Conservation (phyloP, 805 yeast species). For the Cyberlindnera maclurae region DNA sequence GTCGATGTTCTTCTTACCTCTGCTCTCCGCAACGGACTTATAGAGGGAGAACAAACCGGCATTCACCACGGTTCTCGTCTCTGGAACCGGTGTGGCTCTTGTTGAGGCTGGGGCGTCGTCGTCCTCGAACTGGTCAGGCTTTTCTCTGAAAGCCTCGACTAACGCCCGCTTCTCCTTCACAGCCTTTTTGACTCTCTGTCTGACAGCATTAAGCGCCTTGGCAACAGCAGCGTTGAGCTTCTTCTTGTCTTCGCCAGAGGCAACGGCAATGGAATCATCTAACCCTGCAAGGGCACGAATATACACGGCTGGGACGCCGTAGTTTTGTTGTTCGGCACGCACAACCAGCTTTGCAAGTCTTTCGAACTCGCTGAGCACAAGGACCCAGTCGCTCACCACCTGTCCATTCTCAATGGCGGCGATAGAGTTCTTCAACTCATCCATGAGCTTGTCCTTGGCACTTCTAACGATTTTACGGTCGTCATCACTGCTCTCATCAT, state of each 20-base stretch:
- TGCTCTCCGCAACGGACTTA: slow-evolving; percentile 69
- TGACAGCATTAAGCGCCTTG: slow-evolving; percentile 78
- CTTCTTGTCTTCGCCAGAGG: slow-evolving; percentile 45
- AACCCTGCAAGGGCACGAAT: slow-evolving; percentile 63
- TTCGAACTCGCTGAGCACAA: slow-evolving; percentile 71
- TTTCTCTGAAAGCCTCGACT: slow-evolving; percentile 51
- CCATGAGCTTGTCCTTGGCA: slow-evolving; percentile 87
- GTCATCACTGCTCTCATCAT: slow-evolving; percentile 48
- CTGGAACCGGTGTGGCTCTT: slow-evolving; percentile 23
- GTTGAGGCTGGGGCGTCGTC: slow-evolving; percentile 21
- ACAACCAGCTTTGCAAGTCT: slow-evolving; percentile 58
- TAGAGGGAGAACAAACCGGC: slow-evolving; percentile 59
- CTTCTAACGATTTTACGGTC: slow-evolving; percentile 81
- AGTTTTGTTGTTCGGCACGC: slow-evolving; percentile 70
- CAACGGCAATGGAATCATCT: slow-evolving; percentile 57
- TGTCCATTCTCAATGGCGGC: slow-evolving; percentile 64
- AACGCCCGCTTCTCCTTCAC: slow-evolving; percentile 59
- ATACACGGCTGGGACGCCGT: slow-evolving; percentile 64
- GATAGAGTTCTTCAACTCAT: slow-evolving; percentile 67
- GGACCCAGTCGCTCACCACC: slow-evolving; percentile 72
- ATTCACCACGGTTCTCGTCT: slow-evolving; percentile 22
- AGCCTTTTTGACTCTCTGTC: slow-evolving; percentile 82
- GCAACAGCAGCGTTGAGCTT: slow-evolving; percentile 78
- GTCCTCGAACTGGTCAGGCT: slow-evolving; percentile 73
- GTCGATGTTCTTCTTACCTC: slow-evolving; percentile 95